Base-by-base conservation (phyloP, 495 filamentous ascomycete genomes). In the Aspergillus heteromorphus region DNA sequence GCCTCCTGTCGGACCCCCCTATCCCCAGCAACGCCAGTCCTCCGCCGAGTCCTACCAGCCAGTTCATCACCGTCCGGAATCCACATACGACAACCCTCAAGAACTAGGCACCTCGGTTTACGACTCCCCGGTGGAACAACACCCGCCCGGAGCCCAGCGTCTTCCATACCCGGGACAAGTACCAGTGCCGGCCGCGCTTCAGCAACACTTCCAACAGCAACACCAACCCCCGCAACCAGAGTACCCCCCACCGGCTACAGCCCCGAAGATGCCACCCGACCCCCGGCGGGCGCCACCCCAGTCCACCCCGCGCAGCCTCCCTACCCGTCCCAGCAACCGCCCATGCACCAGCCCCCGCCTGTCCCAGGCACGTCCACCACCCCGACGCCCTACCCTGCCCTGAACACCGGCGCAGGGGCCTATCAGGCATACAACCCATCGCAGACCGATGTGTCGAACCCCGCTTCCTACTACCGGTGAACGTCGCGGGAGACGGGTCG, bases 21-120 rank as follows among this genome's bases (percentile, higher is more conserved):
- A 68, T 30, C 62, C 67, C 56, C 74, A 63, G 57, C 62, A 71
- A 58, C 61, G 74, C 65, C 60, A 70, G 64, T 65, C 69, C 6
- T 61, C 68, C 6, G 45, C 73, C 19, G 76, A 77, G 17, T 55
- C 73, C 27, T 79, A 79, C 53, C 67, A 64, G 48, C 57, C 71
- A 20, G 57, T 68, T 20, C 68, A 79, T 36, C 78, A 79, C 52
- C 78, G 80, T 23, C 87, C 85, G 4, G 84, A 86, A 62, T 91
- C 85, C 56, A 88, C 83, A 43, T 88, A 88, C 60, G 83, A 84
- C 9, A 83, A 85, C 42, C 89, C 89, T 1, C 89, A 92, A 67
- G 89, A 95, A 74, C 74, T 95, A 38, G 87, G 87, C 29, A 91
- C 89, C n/a, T 87, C 87, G 6, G 81, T 82, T 10, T 95, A 93